Conservation (phyloP, 164 flowering plant species). For the Macadamia integrifolia region DNA sequence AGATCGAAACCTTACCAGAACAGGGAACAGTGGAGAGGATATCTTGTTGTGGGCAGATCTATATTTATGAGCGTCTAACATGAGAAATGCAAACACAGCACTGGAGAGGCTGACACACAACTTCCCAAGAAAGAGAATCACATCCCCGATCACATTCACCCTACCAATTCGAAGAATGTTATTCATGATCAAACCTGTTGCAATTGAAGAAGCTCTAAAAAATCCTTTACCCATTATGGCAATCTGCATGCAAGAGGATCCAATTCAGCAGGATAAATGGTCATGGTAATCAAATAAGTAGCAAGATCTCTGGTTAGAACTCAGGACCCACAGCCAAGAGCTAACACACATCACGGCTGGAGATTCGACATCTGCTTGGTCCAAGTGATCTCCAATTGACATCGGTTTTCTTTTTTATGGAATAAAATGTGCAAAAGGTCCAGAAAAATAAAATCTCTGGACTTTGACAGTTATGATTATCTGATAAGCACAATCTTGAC, state of each 20-base stretch:
- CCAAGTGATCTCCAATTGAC: too few relatives aligned
- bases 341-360: neutral
- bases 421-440: too few relatives aligned
- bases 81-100: conserved; percentile 84
- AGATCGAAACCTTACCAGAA: conserved; percentile 49
- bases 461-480: too few relatives aligned
- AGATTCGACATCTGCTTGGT: neutral
- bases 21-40: conserved; percentile 89
- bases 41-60: conserved; percentile 81
- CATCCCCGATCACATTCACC: conserved; percentile 94
- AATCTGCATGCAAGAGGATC: conserved; percentile 44
- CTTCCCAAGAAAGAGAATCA: conserved; percentile 89
- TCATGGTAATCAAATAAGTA: neutral
- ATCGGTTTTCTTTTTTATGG: too few relatives aligned
- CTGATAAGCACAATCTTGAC: too few relatives aligned
- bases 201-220: conserved; percentile 74
- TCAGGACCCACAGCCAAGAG: neutral
- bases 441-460: too few relatives aligned
- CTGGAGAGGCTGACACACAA: conserved; percentile 84
- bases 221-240: conserved; percentile 97
- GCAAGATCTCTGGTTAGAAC: neutral
- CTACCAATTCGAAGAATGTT: conserved; percentile 85
- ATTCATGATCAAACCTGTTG: conserved; percentile 81
- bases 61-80: conserved; percentile 84
- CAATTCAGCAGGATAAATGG: neutral